phyloP scores from a whole-genome alignment of 768 basidiomycete species.

The Tulasnella sp. region DNA sequence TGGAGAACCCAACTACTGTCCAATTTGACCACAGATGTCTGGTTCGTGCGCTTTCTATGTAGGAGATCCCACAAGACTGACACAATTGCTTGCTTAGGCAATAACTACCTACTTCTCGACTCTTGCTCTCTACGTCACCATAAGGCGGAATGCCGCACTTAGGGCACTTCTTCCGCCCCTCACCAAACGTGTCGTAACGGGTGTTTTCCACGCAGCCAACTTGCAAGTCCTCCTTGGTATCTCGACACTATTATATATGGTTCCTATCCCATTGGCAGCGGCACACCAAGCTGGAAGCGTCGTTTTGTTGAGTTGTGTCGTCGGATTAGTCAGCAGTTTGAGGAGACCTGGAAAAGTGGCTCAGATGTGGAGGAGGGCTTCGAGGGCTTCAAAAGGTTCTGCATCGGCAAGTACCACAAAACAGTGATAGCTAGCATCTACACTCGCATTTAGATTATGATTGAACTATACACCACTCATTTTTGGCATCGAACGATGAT shows the following conservation, averaged over 20 bases:
- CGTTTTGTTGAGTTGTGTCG: conserved; percentile 65
- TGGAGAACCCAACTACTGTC: conserved; percentile 95
- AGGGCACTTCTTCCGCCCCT: conserved; percentile 44
- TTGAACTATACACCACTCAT: too few species aligned
- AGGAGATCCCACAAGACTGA: not conserved
- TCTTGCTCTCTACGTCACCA: conserved; percentile 46
- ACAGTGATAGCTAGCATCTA: too few species aligned
- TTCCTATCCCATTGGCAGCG: conserved; percentile 84
- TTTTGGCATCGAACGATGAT: too few species aligned
- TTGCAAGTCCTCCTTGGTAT: conserved; percentile 68
- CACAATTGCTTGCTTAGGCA: conserved; percentile 38
- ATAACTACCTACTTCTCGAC: conserved; percentile 69
- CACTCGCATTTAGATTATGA: too few species aligned
- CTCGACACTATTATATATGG: conserved; percentile 78
- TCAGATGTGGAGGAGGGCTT: conserved; percentile 23
- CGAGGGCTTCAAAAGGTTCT: too few species aligned
- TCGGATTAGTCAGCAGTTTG: conserved; percentile 60
- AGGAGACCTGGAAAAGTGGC: conserved; percentile 58
- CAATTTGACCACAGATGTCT: conserved; percentile 94
- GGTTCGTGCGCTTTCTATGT: conserved; percentile 35
- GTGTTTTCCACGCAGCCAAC: conserved; percentile 68
- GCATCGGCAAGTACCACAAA: too few species aligned
- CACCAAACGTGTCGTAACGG: conserved; percentile 38
- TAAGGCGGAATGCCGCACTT: conserved; percentile 36
- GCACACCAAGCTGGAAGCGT: conserved; percentile 94